A percentile compares a stretch with the other conserved stretches of the same genome.
phyloP scores from a whole-genome alignment of 148 eudicot species.

The Fagopyrum esculentum region DNA sequence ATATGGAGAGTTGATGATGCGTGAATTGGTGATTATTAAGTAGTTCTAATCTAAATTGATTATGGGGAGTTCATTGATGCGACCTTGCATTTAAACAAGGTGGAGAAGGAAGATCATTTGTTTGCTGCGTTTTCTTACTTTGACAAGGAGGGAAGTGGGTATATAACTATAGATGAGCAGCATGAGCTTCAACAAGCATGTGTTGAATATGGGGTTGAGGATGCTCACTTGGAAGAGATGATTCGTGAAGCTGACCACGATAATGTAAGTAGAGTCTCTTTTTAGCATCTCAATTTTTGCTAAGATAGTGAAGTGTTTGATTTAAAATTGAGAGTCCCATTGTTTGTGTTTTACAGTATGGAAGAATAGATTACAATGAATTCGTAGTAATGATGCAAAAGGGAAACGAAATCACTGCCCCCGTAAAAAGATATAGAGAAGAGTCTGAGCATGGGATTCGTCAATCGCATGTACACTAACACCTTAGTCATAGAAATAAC shows the following conservation, averaged over 20 bases:
- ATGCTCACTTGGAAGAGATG: conserved; percentile 33
- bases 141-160: conserved; percentile 44
- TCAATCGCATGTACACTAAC: too few relatives aligned
- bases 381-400: conserved; percentile 23
- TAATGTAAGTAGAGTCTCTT: conserved; percentile 30
- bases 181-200: conserved; percentile 40
- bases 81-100: conserved; percentile 39
- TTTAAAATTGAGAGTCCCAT: not conserved
- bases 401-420: conserved; percentile 10
- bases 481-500: too few relatives aligned
- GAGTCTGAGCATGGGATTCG: conserved; percentile 5
- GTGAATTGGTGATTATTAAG: too few relatives aligned
- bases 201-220: conserved; percentile 30
- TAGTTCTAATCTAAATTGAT: conserved; percentile 14
- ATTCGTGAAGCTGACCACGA: conserved; percentile 40
- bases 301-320: too few relatives aligned
- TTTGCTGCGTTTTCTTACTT: conserved; percentile 36
- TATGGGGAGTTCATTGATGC: conserved; percentile 25
- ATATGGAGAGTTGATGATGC: too few relatives aligned
- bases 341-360: conserved; percentile 26
- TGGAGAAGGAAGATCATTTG: conserved; percentile 37
- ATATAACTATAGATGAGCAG: conserved; percentile 39
- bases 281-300: not conserved
- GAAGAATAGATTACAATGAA: conserved; percentile 27
- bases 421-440: not conserved